Evolutionary conservation across 108 stramenopile species (phyloP), one percentile per base, ranked within the genome.

Genomic region (Seminavis robusta): DNA sequence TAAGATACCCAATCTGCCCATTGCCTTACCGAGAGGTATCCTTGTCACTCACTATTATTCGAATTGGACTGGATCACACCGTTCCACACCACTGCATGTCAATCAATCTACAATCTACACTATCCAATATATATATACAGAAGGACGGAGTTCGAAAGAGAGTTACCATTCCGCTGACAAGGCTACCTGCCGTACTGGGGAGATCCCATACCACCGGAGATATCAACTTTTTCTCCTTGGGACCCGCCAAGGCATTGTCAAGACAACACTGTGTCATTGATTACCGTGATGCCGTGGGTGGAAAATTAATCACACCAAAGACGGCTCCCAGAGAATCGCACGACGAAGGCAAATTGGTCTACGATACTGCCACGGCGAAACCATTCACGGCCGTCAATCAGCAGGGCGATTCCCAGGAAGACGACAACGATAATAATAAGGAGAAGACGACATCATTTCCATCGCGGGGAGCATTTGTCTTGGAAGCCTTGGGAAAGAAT

Each of bases 401-500:
- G 7, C 1, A 45, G 23, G 28, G 30, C 6, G 25, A 53, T 31
- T 46, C 46, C 24, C 19, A 34, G 19, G 24, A 53, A 13, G 11
- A 23, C 4, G 17, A 44, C 16, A 2, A 46, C 10, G 53, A 16
- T 11, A 37, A 42, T 3, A 17, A 24, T 25, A 2, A 52, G n/a
- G 59, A 61, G 15, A 41, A 41, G 29, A n/a, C n/a, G n/a, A n/a
- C n/a, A n/a, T n/a, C 37, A 21, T 32, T 74, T 9, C 81, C 81
- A 1, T 1, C 51, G 15, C 31, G 10, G 3, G 81, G 83, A n/a
- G 86, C 81, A 52, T 90, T 73, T 46, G 78, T 73, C 10, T 44
- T 90, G 20, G 82, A 86, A 45, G 73, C 80, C 52, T 52, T 81
- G 25, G 77, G 82, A 2, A 73, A 80, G 43, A 82, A 81, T 67